phyloP scores from a whole-genome alignment of 257 asterid species.

The Schizonepeta tenuifolia region DNA sequence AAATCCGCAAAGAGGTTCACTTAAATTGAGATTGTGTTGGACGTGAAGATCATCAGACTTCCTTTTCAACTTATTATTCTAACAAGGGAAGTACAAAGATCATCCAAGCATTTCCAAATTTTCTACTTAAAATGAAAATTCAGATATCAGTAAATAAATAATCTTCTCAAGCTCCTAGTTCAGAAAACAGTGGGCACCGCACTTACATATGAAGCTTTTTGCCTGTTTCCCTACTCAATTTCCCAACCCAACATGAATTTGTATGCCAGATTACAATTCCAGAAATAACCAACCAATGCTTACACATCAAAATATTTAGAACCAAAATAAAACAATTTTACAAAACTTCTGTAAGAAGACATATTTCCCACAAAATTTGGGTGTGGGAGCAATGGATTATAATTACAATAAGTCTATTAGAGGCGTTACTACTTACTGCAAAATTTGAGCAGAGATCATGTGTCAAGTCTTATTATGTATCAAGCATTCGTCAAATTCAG shows the following conservation, averaged over 20 bases:
- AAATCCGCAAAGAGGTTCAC: constrained; percentile 56
- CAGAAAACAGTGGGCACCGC: too few species aligned
- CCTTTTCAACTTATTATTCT: constrained; percentile 29
- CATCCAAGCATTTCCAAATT: too few species aligned
- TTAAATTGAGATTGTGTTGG: constrained; percentile 44
- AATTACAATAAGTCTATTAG: too few species aligned
- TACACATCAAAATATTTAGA: neutral
- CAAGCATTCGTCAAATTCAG: constrained; percentile 1
- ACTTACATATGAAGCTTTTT: too few species aligned
- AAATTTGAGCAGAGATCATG: neutral
- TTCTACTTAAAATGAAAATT: neutral
- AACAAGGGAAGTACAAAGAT: neutral
- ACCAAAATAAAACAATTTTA: neutral
- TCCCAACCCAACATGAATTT: neutral
- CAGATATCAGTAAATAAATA: neutral
- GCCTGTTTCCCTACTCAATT: neutral
- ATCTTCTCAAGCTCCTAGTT: neutral
- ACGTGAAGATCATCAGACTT: constrained; percentile 41
- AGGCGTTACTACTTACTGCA: neutral
- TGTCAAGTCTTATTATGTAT: neutral
- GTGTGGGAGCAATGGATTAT: too few species aligned
- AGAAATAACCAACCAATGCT: neutral
- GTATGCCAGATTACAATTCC: neutral
- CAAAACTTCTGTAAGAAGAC: too few species aligned
- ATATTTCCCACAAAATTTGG: too few species aligned